Conservation (phyloP, 805 yeast genomes). For the Tetrapisispora taiwanensis region DNA sequence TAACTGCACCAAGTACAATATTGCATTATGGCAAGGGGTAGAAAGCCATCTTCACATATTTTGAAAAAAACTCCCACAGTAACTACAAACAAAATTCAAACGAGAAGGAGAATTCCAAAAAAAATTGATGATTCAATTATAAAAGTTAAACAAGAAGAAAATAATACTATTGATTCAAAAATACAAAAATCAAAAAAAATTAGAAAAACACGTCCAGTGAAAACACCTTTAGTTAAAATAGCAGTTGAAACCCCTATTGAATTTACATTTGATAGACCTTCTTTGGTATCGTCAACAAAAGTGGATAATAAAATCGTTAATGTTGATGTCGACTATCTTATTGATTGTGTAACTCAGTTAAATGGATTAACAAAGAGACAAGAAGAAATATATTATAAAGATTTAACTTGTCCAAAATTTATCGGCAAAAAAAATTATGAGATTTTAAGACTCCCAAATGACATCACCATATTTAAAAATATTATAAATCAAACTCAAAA, state of each 20-base stretch:
- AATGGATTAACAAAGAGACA: conserved; percentile 9
- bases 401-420: conserved; percentile 12
- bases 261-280: background rate
- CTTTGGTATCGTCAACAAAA: background rate
- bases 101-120: background rate
- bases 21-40: background rate
- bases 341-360: background rate
- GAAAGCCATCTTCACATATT: background rate
- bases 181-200: background rate
- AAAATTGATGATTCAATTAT: background rate
- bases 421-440: conserved; percentile 14
- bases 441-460: conserved; percentile 16
- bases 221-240: too few relatives aligned
- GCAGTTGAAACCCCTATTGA: too few relatives aligned
- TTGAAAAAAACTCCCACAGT: background rate
- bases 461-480: conserved; percentile 5
- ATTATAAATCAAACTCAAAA: conserved; percentile 6
- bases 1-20: too few relatives aligned
- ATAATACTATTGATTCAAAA: too few relatives aligned
- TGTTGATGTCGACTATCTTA: background rate
- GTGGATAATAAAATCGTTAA: background rate
- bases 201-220: too few relatives aligned
- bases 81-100: background rate
- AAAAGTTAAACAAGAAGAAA: background rate
- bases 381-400: conserved; percentile 10